Conservation (phyloP, 257 asterid species). For the Eustoma russellianum region DNA sequence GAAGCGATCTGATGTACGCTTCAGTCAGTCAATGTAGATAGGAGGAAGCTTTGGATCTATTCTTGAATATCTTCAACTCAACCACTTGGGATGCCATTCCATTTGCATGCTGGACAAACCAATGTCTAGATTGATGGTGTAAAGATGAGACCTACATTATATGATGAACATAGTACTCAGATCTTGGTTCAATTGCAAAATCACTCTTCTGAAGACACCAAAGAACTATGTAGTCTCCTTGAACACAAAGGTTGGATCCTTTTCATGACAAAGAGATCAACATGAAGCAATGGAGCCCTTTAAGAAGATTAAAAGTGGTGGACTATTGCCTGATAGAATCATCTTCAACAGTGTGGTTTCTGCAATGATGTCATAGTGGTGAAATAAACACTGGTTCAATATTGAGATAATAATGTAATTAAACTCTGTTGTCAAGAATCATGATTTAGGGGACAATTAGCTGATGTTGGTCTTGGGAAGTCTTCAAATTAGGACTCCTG, state of each 20-base stretch:
- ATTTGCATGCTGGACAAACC: too few species aligned
- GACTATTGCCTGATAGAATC: conserved; percentile 38
- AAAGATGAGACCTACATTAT: conserved; percentile 20
- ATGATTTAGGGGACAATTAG: too few species aligned
- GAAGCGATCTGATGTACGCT: too few species aligned
- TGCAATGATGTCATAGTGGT: neutral
- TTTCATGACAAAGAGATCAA: conserved; percentile 43
- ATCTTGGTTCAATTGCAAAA: conserved; percentile 42
- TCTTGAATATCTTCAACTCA: conserved; percentile 5
- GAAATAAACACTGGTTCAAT: too few species aligned
- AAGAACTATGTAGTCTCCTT: conserved; percentile 44
- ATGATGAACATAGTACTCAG: conserved; percentile 52
- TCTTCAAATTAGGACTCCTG: too few species aligned
- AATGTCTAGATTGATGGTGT: too few species aligned
- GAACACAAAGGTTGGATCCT: conserved; percentile 51
- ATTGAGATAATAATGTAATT: too few species aligned
- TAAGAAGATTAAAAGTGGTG: conserved; percentile 38
- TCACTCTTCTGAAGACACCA: conserved; percentile 25
- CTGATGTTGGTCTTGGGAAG: too few species aligned
- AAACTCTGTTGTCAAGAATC: too few species aligned
- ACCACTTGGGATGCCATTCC: too few species aligned
- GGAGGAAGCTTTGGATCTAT: conserved; percentile 9
- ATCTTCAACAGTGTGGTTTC: conserved; percentile 50
- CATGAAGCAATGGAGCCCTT: conserved; percentile 38
- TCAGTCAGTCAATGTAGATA: too few species aligned